Base-by-base conservation (phyloP, 2,329 filamentous ascomycete species). In the Colletotrichum sp. region DNA sequence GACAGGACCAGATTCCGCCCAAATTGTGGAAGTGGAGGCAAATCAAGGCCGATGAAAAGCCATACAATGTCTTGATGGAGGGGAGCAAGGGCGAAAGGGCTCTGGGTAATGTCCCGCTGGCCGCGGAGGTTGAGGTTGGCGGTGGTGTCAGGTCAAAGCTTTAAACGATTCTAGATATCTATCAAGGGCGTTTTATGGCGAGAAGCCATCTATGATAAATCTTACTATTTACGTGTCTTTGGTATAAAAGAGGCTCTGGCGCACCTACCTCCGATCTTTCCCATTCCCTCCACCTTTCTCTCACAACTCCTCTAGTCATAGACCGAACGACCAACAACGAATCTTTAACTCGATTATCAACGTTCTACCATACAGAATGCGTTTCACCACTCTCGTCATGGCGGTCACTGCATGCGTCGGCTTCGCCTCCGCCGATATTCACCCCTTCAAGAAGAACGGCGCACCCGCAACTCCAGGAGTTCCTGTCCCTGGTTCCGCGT, bases 1-100 rank as follows among this genome's bases (percentile, higher is more conserved):
- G 81, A 2, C 72, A 82, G 8, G 81, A 86, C 59, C 80, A 78
- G 69, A 79, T 82, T 9, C 72, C 81, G 12, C 34, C 78, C 10
- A 66, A 75, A n/a, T 30, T 64, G 8, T 81, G 80, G 80, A 71
- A 62, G n/a, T 81, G 80, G 80, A 70, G 82, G 30, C 24, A 49
- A 16, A 21, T 59, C 24, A 52, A 32, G 8, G 32, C 26, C 18
- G n/a, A 60, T 8, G 65, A 63, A 6, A 65, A 28, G 36, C 57
- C 72, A 0, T 63, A 72, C 24, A 80, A 80, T 44, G 49, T 66
- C 5, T 64, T 80, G n/a, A 80, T 80, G 79, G 77, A 79, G 60
- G 79, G 79, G 2, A 77, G 72, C 16, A 49, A 60, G 26, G 74
- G 78, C 2, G 12, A 36, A 10, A 60, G 78, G 49, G 78, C 79